Conservation (phyloP, 2,329 filamentous ascomycete species). For the Lecanicillium sp. region DNA sequence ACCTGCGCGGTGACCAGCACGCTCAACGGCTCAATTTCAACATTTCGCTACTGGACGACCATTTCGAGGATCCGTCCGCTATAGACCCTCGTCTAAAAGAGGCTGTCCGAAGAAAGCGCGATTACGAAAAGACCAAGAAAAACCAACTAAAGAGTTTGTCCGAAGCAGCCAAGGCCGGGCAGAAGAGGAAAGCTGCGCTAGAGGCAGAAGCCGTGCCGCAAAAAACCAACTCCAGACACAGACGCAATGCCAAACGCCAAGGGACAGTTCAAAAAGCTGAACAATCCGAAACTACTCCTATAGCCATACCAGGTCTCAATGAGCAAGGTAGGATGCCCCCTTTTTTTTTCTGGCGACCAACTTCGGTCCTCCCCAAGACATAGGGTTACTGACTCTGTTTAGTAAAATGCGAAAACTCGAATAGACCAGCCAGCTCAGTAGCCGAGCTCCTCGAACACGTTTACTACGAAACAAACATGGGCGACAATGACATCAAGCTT, state of each 20-base stretch:
- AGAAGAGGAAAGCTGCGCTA: slow-evolving; percentile 27
- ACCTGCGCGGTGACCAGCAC: slow-evolving; percentile 56
- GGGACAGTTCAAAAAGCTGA: slow-evolving; percentile 8
- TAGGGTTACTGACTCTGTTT: background rate
- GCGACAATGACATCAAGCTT: slow-evolving; percentile 26
- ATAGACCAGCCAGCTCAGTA: slow-evolving; percentile 26
- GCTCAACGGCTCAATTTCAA: slow-evolving; percentile 43
- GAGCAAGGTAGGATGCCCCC: slow-evolving; percentile 16
- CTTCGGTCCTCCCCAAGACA: too few species aligned
- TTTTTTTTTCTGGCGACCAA: too few species aligned
- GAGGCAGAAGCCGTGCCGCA: slow-evolving; percentile 17
- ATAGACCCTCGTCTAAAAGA: slow-evolving; percentile 43
- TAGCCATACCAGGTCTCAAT: slow-evolving; percentile 22
- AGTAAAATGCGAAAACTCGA: slow-evolving; percentile 39
- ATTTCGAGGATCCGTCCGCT: slow-evolving; percentile 27
- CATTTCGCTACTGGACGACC: slow-evolving; percentile 42
- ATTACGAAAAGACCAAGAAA: slow-evolving; percentile 49
- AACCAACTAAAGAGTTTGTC: slow-evolving; percentile 26
- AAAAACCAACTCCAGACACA: slow-evolving; percentile 18
- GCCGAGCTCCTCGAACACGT: slow-evolving; percentile 30
- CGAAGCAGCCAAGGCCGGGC: slow-evolving; percentile 26
- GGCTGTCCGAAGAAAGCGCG: slow-evolving; percentile 53
- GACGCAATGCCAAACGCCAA: slow-evolving; percentile 12
- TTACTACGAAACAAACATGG: slow-evolving; percentile 33
- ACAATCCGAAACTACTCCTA: slow-evolving; percentile 18